Percentiles rank a stretch among this genome's conserved stretches.
These are phyloP conservation scores for Pestalotiopsis sp. DNA, from an alignment of 2,329 filamentous ascomycete genomes.

Conservation along the genomic window DNA sequence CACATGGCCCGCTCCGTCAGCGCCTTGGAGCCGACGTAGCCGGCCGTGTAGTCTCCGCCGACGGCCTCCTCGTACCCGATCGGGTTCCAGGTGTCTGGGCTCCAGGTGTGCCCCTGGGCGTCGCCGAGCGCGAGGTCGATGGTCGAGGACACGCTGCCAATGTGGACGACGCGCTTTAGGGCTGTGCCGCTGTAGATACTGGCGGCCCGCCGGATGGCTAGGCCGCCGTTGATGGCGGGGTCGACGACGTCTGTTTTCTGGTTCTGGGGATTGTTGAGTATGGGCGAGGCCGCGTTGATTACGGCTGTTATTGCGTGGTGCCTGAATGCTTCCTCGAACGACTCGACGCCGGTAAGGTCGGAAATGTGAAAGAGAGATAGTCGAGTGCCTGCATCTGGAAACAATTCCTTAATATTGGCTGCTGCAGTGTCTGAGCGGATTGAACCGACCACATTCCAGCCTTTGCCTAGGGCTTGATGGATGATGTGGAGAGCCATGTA, in stretches of 20 bases:
- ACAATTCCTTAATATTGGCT: not conserved
- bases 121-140: not conserved
- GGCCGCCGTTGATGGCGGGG: not conserved
- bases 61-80: not conserved
- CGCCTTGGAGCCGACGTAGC: not conserved
- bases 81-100: not conserved
- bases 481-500: not conserved
- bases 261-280: not conserved
- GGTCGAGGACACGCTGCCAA: not conserved
- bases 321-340: not conserved
- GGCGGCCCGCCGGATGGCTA: not conserved
- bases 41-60: not conserved
- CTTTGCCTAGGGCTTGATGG: not conserved
- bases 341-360: not conserved
- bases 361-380: not conserved
- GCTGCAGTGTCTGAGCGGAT: not conserved
- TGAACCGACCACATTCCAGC: constrained; percentile 5
- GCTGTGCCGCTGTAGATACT: not conserved
- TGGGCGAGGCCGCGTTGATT: not conserved
- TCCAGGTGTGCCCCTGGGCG: not conserved
- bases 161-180: not conserved
- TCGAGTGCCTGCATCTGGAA: not conserved
- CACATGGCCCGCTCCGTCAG: not conserved
- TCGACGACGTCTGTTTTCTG: constrained; percentile 2
- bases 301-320: not conserved